These are phyloP conservation scores for Diospyros kaki DNA, from an alignment of 148 eudicot species.

Conservation along the genomic window DNA sequence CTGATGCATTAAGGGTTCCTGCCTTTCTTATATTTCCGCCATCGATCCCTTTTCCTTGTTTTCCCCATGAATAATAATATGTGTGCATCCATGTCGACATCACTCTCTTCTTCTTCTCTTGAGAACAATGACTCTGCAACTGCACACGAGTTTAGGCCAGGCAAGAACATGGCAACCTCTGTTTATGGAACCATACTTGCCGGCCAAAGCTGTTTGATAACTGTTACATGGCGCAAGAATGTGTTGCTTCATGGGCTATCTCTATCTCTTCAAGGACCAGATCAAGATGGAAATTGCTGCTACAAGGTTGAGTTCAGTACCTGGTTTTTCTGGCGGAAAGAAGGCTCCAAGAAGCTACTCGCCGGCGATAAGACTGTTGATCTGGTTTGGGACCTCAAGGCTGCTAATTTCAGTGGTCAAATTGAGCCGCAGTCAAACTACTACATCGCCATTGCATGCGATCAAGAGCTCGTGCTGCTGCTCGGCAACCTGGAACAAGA, in stretches of 20 bases:
- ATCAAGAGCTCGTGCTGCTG: slow-evolving; percentile 58
- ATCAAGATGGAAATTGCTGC: slow-evolving; percentile 30
- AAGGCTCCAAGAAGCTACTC: slow-evolving; percentile 49
- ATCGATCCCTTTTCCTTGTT: too few species aligned
- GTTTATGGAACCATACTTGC: slow-evolving; percentile 52
- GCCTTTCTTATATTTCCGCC: too few species aligned
- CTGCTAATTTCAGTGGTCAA: slow-evolving; percentile 65
- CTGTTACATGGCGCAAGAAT: slow-evolving; percentile 80
- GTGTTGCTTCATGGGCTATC: slow-evolving; percentile 67
- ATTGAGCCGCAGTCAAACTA: slow-evolving; percentile 69
- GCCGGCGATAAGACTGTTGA: slow-evolving; percentile 48
- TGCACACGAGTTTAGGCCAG: slow-evolving; percentile 29
- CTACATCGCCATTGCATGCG: slow-evolving; percentile 64
- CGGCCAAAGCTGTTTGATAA: slow-evolving; percentile 37
- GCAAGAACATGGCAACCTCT: slow-evolving; percentile 65
- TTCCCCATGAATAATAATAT: too few species aligned
- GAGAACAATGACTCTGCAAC: background rate
- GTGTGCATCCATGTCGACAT: too few species aligned
- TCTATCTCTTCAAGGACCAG: slow-evolving; percentile 49
- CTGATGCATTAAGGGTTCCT: too few species aligned
- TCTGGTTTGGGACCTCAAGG: slow-evolving; percentile 70
- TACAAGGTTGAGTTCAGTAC: slow-evolving; percentile 83
- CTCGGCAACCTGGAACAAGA: slow-evolving; percentile 66
- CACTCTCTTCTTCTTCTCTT: slow-evolving; percentile 28
- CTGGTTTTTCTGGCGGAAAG: slow-evolving; percentile 74